Evolutionary conservation across 805 yeast species (phyloP).

Genomic region (Hanseniaspora vineae): DNA sequence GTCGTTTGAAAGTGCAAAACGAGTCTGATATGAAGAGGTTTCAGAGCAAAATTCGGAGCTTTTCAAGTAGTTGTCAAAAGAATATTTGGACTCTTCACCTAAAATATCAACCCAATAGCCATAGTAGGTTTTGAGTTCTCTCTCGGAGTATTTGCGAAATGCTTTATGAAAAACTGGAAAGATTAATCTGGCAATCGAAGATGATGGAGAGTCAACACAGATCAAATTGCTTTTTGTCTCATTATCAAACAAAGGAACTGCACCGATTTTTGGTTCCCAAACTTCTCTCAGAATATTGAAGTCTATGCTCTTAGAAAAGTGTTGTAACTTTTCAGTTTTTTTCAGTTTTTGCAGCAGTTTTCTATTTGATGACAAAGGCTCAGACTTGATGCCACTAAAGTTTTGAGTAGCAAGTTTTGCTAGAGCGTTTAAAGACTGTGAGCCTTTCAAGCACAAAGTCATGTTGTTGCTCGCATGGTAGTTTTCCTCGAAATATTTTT

Average conservation of each 20-base stretch:
- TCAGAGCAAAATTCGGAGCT: constrained; percentile 24
- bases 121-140: constrained; percentile 21
- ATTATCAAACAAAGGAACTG: constrained; percentile 14
- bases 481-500: constrained; percentile 27
- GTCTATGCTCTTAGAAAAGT: background rate
- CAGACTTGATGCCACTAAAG: constrained; percentile 27
- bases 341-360: background rate
- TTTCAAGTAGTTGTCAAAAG: constrained; percentile 32
- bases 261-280: constrained; percentile 10
- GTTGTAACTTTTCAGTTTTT: background rate
- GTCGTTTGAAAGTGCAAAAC: constrained; percentile 24
- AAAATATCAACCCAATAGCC: constrained; percentile 42
- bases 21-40: constrained; percentile 31
- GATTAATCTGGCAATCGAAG: constrained; percentile 28
- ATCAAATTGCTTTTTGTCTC: constrained; percentile 19
- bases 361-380: background rate
- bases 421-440: constrained; percentile 48
- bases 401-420: constrained; percentile 35
- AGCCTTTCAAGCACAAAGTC: constrained; percentile 49
- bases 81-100: constrained; percentile 48
- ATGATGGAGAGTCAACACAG: constrained; percentile 25
- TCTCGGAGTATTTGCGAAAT: constrained; percentile 7
- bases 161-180: constrained; percentile 27
- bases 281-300: constrained; percentile 15
- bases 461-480: constrained; percentile 34